phyloP scores from a whole-genome alignment of 2,329 filamentous ascomycete genomes.

The Verticillium alfalfae region DNA sequence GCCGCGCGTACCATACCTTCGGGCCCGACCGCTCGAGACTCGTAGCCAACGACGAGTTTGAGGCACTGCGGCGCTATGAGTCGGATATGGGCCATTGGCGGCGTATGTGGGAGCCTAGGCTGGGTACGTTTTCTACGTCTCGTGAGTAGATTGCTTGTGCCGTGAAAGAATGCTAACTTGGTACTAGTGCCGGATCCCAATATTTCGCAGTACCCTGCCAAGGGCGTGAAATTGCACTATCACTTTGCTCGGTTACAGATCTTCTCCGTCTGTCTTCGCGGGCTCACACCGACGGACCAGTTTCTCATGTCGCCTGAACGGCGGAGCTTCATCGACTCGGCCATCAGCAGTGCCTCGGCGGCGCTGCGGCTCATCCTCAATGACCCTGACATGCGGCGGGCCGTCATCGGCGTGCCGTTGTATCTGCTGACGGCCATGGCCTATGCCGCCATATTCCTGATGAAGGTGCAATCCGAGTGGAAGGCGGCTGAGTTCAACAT shows the following conservation, averaged over 20 bases:
- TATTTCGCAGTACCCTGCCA: slow-evolving; percentile 26
- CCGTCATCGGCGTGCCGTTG: slow-evolving; percentile 23
- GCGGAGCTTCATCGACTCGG: slow-evolving; percentile 35
- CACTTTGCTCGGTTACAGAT: slow-evolving; percentile 10
- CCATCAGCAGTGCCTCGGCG: slow-evolving; percentile 26
- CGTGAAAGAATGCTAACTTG: slow-evolving; percentile 8
- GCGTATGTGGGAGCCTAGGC: slow-evolving; percentile 6
- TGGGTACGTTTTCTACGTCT: slow-evolving; percentile 17
- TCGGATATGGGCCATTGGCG: slow-evolving; percentile 6
- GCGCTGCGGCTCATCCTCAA: slow-evolving; percentile 21
- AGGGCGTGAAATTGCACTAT: slow-evolving; percentile 8
- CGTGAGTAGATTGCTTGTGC: background rate
- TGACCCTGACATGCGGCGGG: slow-evolving; percentile 21
- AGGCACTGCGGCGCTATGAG: slow-evolving; percentile 6
- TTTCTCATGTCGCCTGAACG: slow-evolving; percentile 37
- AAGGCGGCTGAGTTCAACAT: slow-evolving; percentile 17
- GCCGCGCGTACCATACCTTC: slow-evolving; percentile 6
- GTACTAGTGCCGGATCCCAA: slow-evolving; percentile 34
- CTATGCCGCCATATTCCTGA: slow-evolving; percentile 23
- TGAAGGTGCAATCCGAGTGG: slow-evolving; percentile 25
- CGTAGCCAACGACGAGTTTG: slow-evolving; percentile 6
- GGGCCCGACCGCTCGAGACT: slow-evolving; percentile 6
- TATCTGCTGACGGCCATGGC: slow-evolving; percentile 25
- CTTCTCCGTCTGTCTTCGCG: slow-evolving; percentile 8
- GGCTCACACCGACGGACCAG: slow-evolving; percentile 23